These are phyloP conservation scores for Cryptococcus sp. DNA, from an alignment of 1,284 basidiomycete genomes.

Conservation along the genomic window DNA sequence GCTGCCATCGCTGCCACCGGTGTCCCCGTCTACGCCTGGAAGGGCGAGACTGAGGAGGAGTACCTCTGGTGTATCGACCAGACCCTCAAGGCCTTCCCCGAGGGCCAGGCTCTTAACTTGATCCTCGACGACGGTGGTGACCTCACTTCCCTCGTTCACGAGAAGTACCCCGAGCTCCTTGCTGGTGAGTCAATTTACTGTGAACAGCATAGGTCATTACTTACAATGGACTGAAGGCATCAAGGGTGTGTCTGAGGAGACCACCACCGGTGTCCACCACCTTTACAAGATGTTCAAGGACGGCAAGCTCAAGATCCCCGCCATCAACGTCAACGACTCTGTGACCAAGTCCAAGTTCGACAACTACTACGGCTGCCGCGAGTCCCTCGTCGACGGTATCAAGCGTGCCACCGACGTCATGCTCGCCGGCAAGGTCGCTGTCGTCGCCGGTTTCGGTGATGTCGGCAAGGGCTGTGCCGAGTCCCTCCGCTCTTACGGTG, in stretches of 20 bases:
- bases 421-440: constrained; percentile 98
- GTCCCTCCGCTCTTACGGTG: constrained; percentile 92
- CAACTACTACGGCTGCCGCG: constrained; percentile 89
- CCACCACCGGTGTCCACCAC: constrained; percentile 99
- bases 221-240: constrained; percentile 57
- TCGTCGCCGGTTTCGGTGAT: constrained; percentile 98
- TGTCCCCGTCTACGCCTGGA: constrained; percentile 98
- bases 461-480: constrained; percentile 99
- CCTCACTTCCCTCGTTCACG: constrained; percentile 89
- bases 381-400: constrained; percentile 99
- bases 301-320: constrained; percentile 92
- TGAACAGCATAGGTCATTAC: neutral
- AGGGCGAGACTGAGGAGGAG: constrained; percentile 99
- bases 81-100: constrained; percentile 68
- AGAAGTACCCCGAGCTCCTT: constrained; percentile 90
- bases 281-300: constrained; percentile 96
- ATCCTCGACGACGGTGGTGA: constrained; percentile 99
- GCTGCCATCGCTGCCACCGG: constrained; percentile 97
- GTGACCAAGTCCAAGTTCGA: constrained; percentile 99
- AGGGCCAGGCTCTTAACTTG: constrained; percentile 88
- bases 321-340: constrained; percentile 99
- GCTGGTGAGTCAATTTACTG: constrained; percentile 53
- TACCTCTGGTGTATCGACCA: constrained; percentile 99
- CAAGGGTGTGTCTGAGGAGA: constrained; percentile 96
- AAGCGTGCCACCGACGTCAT: constrained; percentile 99